phyloP scores from a whole-genome alignment of 257 asterid genomes.

The Fraxinus pennsylvanica region DNA sequence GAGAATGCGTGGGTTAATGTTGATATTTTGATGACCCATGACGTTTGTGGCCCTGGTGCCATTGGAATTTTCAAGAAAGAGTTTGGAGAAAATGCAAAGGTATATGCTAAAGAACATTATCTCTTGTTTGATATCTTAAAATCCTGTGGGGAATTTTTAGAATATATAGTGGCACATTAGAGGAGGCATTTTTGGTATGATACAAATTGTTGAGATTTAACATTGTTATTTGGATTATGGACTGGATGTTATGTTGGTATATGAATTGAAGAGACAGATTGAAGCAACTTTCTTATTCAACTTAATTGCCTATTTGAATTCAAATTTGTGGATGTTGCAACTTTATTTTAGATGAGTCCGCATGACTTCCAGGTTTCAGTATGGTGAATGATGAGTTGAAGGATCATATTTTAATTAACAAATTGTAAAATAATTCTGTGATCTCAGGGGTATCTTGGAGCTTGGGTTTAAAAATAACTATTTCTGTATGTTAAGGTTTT shows the following conservation, averaged over 20 bases:
- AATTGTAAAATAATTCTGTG: background rate
- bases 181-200: background rate
- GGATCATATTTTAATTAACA: background rate
- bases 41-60: slow-evolving; percentile 85
- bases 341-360: background rate
- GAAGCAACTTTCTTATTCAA: background rate
- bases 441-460: background rate
- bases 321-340: background rate
- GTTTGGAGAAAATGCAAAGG: slow-evolving; percentile 93
- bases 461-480: background rate
- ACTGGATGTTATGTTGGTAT: background rate
- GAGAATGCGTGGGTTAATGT: slow-evolving; percentile 90
- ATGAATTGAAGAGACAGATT: background rate
- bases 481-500: too few relatives aligned
- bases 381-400: background rate
- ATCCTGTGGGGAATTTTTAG: background rate
- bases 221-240: background rate
- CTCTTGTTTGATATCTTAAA: background rate
- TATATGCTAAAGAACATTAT: slow-evolving; percentile 22
- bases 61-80: slow-evolving; percentile 85
- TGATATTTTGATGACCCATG: slow-evolving; percentile 93
- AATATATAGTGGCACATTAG: background rate
- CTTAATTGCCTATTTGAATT: background rate
- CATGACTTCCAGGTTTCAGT: background rate
- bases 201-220: background rate